Base-by-base conservation (phyloP, 176 grass and related monocot genomes). In the Aegilops umbellulata region DNA sequence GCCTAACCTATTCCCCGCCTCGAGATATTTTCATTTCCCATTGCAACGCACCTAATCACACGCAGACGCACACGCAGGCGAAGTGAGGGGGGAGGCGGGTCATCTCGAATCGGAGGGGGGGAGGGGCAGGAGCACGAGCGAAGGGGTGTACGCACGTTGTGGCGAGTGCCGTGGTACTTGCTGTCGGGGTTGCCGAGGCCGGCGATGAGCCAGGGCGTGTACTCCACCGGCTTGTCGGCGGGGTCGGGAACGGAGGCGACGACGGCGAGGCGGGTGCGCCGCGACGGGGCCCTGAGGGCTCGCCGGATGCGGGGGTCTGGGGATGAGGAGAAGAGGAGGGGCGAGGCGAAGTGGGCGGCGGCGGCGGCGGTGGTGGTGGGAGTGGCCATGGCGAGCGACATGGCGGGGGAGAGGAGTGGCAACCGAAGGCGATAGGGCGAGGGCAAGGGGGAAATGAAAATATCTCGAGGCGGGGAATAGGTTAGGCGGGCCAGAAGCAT, bases 171-270 rank as follows among this genome's bases (percentile, higher is more conserved):
- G 60, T 94, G 76, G 91, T 98, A 98, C 92, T 95, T 98, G 77
- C 75, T 76, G 1, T 93, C 96, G 15, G 96, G 96, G 79, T 98
- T 98, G 9, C 93, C 96, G 74, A 98, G 96, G 30, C 96, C 93
- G 4, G 93, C 96, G 77, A 98, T 90, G 77, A 98, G 96, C 96
- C 96, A 98, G 38, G 93, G 96, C 73, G 96, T 95, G 90, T 94
- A 95, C 41, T 98, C 92, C 67, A 74, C 86, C 60, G 87, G 91
- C 35, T 81, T 31, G 38, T 36, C 79, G 65, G 86, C 88, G 24
- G 84, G 86, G 79, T 91, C 92, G 7, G 93, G 88, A 31, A 92
- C 75, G 55, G 90, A 95, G 74, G 96, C 86, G 27, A 84, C 55
- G 24, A 86, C 58, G 16, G 24, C 35, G n/a, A 62, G 24, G 27